Evolutionary conservation across 2,329 filamentous ascomycete genomes (phyloP), one percentile per base, ranked within the genome.

Genomic region (Xylaria polymorpha): DNA sequence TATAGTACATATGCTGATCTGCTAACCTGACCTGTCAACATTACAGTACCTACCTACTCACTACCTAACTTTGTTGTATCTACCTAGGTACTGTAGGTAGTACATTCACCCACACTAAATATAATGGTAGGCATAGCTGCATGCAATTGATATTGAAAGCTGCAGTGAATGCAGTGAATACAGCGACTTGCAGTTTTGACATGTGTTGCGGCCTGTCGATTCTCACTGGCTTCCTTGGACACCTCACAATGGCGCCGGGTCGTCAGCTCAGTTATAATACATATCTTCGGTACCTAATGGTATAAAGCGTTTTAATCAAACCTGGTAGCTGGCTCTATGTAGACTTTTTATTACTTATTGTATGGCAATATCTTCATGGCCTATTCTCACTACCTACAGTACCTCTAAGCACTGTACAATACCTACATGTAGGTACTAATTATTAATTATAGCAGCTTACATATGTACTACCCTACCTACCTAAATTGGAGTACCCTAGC

Each of bases 401-500:
- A 25, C 4, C 22, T 29, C 14, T 18, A 25, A 18, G 46, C 46
- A 50, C 5, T 6, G 46, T 18, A 18, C n/a, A 4, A 35, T 8
- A 8, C 32, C 4, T 50, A 48, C n/a, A n/a, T n/a, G n/a, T n/a
- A n/a, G n/a, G n/a, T n/a, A n/a, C n/a, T 29, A 29, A 29, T 29
- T 29, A 29, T 9, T 48, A 25, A 48, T 48, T 22, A 14, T 48
- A 14, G 44, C 44, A 25, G 15, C 20, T n/a, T 44, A 18, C 44
- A n/a, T n/a, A n/a, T n/a, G n/a, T n/a, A n/a, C n/a, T n/a, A n/a
- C n/a, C n/a, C n/a, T n/a, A 29, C 2, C 25, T 29, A 29, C 25
- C 25, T 29, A 29, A 29, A 29, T 29, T 59, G 39, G 56, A 35
- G 22, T 43, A 39, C 55, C 22, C 37, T 59, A 43, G 55, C 55